Evolutionary conservation across 495 filamentous ascomycete genomes (phyloP).

Genomic region (Hapsidospora chrysogenum): DNA sequence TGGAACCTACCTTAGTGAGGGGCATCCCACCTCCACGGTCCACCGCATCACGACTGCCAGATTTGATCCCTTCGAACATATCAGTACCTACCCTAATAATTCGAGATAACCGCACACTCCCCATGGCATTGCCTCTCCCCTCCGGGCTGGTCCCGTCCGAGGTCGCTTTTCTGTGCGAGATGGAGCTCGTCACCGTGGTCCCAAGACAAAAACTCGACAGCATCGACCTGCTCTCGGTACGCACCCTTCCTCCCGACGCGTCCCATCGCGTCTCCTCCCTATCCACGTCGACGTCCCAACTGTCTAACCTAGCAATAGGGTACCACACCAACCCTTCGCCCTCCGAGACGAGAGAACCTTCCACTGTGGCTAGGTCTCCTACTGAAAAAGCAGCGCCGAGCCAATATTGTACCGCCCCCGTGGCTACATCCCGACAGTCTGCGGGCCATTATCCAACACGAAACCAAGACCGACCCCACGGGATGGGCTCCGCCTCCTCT

Average conservation of each 20-base stretch:
- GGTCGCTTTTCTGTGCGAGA: conserved; percentile 91
- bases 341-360: conserved; percentile 62
- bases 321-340: conserved; percentile 52
- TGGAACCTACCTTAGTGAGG: too few relatives aligned
- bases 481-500: conserved; percentile 63
- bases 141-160: conserved; percentile 76
- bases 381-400: conserved; percentile 84
- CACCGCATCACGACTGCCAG: too few relatives aligned
- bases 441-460: conserved; percentile 55
- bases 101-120: neutral
- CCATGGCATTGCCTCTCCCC: conserved; percentile 72
- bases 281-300: conserved; percentile 1
- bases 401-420: conserved; percentile 78
- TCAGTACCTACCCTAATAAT: too few relatives aligned
- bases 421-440: conserved; percentile 72
- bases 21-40: too few relatives aligned
- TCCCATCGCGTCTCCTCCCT: conserved; percentile 1
- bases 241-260: conserved; percentile 15
- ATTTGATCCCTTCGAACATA: too few relatives aligned
- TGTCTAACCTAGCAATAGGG: conserved; percentile 38
- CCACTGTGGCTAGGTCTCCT: conserved; percentile 97
- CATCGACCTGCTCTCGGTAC: conserved; percentile 68
- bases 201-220: conserved; percentile 81
- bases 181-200: conserved; percentile 84
- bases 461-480: conserved; percentile 46